These are phyloP conservation scores for Hymenoscyphus infarciens DNA, from an alignment of 2,329 filamentous ascomycete species.

Conservation along the genomic window DNA sequence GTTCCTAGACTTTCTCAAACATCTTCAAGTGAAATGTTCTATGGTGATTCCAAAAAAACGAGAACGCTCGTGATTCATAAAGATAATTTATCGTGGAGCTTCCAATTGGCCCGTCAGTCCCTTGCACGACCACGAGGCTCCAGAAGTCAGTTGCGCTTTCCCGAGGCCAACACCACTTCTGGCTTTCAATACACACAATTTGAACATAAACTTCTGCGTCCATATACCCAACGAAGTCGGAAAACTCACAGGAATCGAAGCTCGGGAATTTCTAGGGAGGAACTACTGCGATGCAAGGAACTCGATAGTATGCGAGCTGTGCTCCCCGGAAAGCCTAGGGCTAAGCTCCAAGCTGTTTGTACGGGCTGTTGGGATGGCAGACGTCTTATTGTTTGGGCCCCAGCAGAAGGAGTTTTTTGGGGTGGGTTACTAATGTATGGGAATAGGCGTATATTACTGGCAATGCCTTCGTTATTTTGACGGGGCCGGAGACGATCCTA, in stretches of 20 bases:
- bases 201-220: constrained; percentile 6
- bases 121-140: constrained; percentile 5
- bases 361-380: constrained; percentile 69
- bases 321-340: constrained; percentile 73
- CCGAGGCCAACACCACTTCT: background rate
- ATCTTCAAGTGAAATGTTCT: background rate
- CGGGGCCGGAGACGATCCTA: constrained; percentile 67
- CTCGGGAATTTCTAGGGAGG: background rate
- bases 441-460: constrained; percentile 82
- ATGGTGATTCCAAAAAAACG: background rate
- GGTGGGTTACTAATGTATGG: background rate
- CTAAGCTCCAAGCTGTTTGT: constrained; percentile 73
- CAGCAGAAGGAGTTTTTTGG: background rate
- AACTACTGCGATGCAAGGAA: constrained; percentile 18
- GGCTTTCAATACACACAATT: constrained; percentile 5
- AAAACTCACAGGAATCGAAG: background rate
- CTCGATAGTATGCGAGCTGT: constrained; percentile 66
- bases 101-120: constrained; percentile 7
- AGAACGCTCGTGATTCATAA: constrained; percentile 5
- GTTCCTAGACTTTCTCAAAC: background rate
- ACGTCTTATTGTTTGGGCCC: constrained; percentile 61
- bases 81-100: background rate
- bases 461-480: constrained; percentile 79
- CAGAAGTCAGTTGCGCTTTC: constrained; percentile 5
- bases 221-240: constrained; percentile 1